Evolutionary conservation across 441 rosid species (phyloP).

Genomic region (Gossypium gossypioides): DNA sequence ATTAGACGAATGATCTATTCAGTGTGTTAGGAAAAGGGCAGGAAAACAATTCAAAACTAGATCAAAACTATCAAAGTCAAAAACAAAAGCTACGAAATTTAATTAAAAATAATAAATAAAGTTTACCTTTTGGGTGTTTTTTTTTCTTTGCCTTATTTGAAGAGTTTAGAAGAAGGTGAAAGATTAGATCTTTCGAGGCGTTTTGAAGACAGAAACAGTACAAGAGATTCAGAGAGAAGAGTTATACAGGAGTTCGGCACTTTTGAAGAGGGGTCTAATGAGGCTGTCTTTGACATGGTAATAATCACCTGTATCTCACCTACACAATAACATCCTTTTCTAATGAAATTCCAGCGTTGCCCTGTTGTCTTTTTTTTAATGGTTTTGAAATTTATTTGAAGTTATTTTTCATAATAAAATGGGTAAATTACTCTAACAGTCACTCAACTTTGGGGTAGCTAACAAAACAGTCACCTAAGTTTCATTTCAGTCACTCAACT

Average conservation of each 20-base stretch:
- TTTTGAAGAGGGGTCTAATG: background rate
- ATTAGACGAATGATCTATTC: background rate
- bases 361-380: background rate
- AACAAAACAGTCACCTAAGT: no score
- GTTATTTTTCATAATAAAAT: background rate
- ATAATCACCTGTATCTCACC: constrained; percentile 6
- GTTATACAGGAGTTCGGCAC: background rate
- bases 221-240: background rate
- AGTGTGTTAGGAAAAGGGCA: background rate
- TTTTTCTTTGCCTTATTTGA: background rate
- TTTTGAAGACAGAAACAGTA: background rate
- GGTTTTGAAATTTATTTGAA: background rate
- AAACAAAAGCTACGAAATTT: background rate
- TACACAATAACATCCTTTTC: background rate
- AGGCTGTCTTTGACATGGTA: background rate
- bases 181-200: background rate
- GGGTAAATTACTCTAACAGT: no score
- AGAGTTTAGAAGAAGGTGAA: background rate
- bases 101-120: background rate
- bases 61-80: background rate
- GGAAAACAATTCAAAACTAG: background rate
- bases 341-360: background rate
- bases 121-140: background rate
- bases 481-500: no score
- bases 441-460: no score